Evolutionary conservation across 177 flowering plant species (phyloP), one percentile per base, ranked within the genome.

Genomic region (Tripterygium wilfordii): DNA sequence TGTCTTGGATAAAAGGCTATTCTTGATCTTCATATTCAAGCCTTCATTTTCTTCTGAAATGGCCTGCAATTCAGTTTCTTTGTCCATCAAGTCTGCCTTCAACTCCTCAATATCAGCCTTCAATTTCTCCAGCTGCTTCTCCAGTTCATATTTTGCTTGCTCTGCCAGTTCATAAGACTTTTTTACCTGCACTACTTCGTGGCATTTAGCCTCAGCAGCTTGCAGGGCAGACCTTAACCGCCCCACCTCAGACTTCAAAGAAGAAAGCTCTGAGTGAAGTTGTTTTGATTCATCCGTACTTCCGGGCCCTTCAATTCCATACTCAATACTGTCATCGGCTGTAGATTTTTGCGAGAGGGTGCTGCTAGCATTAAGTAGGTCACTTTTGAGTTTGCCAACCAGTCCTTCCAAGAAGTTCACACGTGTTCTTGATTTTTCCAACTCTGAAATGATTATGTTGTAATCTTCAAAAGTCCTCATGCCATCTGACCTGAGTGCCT

Each of bases 11-110:
- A 60, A 61, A 7, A 40, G 17, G 21, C 29, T 54, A 22, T 40
- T 64, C 61, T 63, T 58, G 4, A 77, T 66, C 62, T 61, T 70
- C 45, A 26, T 39, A 18, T 33, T 62, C 45, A 83, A 54, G 24
- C 36, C 64, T 40, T 77, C 80, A 49, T 83, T 81, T 61, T 86
- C 90, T 51, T 81, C 72, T 4, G 62, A 45, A 37, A 78, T 66
- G 10, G 59, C 65, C 57, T 71, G 76, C 36, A 79, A 42, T 55
- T 67, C 66, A 35, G 68, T 74, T 66, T 83, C 89, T 56, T 62
- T 87, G 10, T 69, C 74, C 72, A 74, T 66, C 60, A 83, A 37
- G 14, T 65, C 70, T 10, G 72, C 65, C 64, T 76, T 80, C 62
- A 80, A 54, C 46, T 74, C 83, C 49, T 72, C 77, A 29, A 74